Percentiles rank a stretch among this genome's conserved stretches.
Conservation (phyloP, 2,329 filamentous ascomycete species). For the Sclerotinia glacialis region DNA sequence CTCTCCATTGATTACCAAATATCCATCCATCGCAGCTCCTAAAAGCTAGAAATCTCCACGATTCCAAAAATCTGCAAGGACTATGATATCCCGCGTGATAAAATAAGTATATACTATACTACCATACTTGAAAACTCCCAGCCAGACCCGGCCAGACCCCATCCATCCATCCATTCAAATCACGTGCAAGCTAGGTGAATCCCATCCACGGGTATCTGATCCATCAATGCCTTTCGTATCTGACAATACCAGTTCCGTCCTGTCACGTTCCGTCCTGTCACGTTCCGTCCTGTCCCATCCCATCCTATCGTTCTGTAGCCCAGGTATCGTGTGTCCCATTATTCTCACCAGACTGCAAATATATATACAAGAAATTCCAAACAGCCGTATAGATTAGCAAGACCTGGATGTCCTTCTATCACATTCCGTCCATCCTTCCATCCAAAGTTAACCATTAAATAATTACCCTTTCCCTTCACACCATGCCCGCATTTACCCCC, state of each 20-base stretch:
- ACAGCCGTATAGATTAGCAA: no score
- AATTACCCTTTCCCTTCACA: not conserved
- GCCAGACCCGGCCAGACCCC: no score
- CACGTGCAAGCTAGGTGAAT: no score
- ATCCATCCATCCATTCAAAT: not conserved
- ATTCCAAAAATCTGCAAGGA: no score
- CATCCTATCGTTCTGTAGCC: not conserved
- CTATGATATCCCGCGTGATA: no score
- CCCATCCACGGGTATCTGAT: not conserved
- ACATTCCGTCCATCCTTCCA: not conserved
- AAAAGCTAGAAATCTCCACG: no score
- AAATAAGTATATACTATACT: no score
- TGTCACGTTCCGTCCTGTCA: not conserved
- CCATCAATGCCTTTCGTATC: not conserved
- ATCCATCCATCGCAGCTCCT: no score
- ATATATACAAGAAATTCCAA: constrained; percentile 15
- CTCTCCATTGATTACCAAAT: no score
- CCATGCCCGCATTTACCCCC: not conserved
- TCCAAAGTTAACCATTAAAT: constrained; percentile 4
- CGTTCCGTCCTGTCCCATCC: not conserved
- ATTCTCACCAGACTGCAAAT: not conserved
- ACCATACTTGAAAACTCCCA: no score
- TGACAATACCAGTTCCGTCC: not conserved
- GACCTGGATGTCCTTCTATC: not conserved
- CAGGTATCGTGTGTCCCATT: not conserved